These are phyloP conservation scores for Somion occarium DNA, from an alignment of 1,284 basidiomycete genomes.

Conservation along the genomic window DNA sequence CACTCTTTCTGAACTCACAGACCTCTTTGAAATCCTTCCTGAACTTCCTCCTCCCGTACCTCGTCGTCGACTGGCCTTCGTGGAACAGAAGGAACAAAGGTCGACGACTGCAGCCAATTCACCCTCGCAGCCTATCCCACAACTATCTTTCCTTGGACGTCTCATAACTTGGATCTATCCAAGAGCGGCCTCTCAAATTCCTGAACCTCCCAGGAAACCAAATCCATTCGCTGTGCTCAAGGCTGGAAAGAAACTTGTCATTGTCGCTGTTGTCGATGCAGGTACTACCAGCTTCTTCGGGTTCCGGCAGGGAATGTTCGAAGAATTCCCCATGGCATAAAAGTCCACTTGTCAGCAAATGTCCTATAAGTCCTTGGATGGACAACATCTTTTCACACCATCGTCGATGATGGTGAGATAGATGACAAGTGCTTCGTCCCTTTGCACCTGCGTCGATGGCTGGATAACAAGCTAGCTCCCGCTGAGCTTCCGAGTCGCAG, in stretches of 20 bases:
- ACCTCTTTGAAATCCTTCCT: conserved; percentile 62
- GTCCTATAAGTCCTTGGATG: too few relatives aligned
- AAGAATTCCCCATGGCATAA: conserved; percentile 66
- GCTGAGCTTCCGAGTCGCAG: too few relatives aligned
- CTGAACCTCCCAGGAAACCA: conserved; percentile 15
- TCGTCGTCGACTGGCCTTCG: conserved; percentile 21
- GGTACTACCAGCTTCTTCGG: conserved; percentile 88
- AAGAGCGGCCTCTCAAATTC: conserved; percentile 5
- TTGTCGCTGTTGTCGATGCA: conserved; percentile 88
- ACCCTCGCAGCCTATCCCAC: not conserved
- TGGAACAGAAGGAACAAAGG: conserved; percentile 18
- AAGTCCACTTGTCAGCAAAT: too few relatives aligned
- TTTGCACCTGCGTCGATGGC: too few relatives aligned
- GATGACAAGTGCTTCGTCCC: too few relatives aligned
- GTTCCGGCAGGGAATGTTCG: conserved; percentile 85
- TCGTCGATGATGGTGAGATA: too few relatives aligned
- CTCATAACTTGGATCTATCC: conserved; percentile 19
- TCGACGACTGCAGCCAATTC: not conserved
- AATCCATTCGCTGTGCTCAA: conserved; percentile 79
- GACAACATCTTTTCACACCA: too few relatives aligned
- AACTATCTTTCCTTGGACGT: conserved; percentile 8
- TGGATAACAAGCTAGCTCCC: too few relatives aligned
- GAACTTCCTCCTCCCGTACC: conserved; percentile 39
- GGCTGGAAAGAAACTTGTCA: conserved; percentile 78
- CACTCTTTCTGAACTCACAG: conserved; percentile 60